A percentile compares a stretch with the other conserved stretches of the same genome.
Conservation (phyloP, 2,329 filamentous ascomycete species). For the Scytalidium lignicola region DNA sequence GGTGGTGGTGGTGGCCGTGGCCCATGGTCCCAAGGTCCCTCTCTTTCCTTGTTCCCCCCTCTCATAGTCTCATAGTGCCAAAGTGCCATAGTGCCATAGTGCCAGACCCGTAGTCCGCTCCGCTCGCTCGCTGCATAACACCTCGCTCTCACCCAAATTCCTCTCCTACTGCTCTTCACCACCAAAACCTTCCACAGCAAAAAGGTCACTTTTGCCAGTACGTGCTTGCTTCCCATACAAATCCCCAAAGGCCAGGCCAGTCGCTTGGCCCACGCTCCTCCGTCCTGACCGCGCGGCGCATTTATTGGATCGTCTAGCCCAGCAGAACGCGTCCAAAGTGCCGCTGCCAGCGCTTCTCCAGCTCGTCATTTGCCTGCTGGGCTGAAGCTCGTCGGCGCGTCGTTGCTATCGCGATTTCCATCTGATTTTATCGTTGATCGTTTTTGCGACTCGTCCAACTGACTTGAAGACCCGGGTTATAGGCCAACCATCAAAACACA, state of each 20-base stretch:
- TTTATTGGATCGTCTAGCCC: constrained; percentile 7
- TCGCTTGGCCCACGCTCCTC: background rate
- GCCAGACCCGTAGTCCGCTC: background rate
- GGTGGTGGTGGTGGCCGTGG: background rate
- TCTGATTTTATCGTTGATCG: constrained; percentile 12
- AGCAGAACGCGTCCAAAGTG: constrained; percentile 10
- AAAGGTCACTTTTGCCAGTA: background rate
- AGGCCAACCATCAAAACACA: constrained; percentile 14
- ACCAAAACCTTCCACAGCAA: background rate
- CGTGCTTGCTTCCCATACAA: background rate
- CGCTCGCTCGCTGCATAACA: background rate
- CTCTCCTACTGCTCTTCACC: constrained; percentile 1
- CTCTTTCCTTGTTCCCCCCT: no score
- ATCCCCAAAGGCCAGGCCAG: background rate
- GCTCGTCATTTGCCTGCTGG: background rate
- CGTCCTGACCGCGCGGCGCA: background rate
- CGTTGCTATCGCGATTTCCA: constrained; percentile 11
- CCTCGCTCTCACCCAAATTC: constrained; percentile 2
- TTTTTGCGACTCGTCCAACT: constrained; percentile 10
- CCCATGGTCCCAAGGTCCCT: background rate
- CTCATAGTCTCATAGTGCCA: no score
- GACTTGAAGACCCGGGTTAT: constrained; percentile 6
- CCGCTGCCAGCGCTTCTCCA: constrained; percentile 7
- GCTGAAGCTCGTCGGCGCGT: constrained; percentile 16
- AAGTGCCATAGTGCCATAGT: background rate